Base-by-base conservation (phyloP, 2,329 filamentous ascomycete species). In the Trichoderma sp. region DNA sequence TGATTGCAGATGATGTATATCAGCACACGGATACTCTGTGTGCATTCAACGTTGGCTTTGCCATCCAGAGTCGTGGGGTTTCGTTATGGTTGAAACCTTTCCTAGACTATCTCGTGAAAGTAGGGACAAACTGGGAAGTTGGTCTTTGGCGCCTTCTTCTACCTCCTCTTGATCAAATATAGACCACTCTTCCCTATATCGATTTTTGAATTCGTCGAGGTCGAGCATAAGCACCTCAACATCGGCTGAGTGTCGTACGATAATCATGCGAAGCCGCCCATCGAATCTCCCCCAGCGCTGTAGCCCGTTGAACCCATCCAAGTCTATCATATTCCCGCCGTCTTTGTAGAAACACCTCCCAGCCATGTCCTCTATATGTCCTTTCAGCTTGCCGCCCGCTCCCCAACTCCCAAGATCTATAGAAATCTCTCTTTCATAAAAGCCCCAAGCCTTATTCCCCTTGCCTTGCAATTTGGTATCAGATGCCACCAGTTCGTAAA, bases 221-320 rank as follows among this genome's bases (percentile, higher is more conserved):
- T 39, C 34, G 10, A 9, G 1, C 5, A 45, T 9, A 54, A 39
- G 19, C 17, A n/a, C 2, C 7, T 24, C 7, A 28, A 14, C 2
- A 44, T 62, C 48, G 34, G 52, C 43, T 51, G 61, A 64, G 61
- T 34, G 52, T 15, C 45, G 54, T 58, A 64, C 19, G 55, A 57
- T 44, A 7, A 44, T 24, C 34, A 50, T 45, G 34, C 59, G 44
- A 30, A 34, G 17, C n/a, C 47, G 14, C 30, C 7, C 24, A 24
- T 26, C n/a, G 3, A 21, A 17, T 28, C 14, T 7, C 39, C 48
- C 6, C 21, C 15, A 30, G 17, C 43, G 47, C 47, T 15, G 14
- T 55, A 34, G 24, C 34, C 50, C 50, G 30, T 63, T 21, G 26
- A 28, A 28, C 26, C 43, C 10, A 47, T 39, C 28, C 12, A 12